Base-by-base conservation (phyloP, 495 filamentous ascomycete species). In the Hypoxylon lenormandii region DNA sequence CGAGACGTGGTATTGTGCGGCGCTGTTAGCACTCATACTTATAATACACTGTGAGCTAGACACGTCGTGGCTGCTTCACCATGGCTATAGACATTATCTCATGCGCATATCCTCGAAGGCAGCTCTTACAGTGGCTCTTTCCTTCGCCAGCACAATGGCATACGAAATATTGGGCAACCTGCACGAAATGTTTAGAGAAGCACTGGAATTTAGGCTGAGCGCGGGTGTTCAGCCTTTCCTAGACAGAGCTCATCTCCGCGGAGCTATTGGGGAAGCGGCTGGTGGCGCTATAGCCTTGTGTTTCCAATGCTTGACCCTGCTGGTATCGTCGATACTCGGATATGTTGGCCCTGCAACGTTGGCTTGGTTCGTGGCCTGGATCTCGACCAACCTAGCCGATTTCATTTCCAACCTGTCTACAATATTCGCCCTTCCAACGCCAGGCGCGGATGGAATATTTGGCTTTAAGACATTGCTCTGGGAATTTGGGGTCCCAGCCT, bases 121-220 rank as follows among this genome's bases (percentile, higher is more conserved):
- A 11, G n/a, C 59, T 18, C 55, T 72, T 16, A 65, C 66, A 5
- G 38, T 72, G 11, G 46, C 42, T 11, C 48, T 61, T 12, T 65
- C 72, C 12, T 30, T 75, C 23, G 7, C 54, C 2, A 75, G 70
- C 59, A 75, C 69, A 1, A 7, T 75, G 1, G 22, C 18, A 12
- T 72, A 70, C 38, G 72, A 75, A 22, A 45, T 75, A 1, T 0
- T 58, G 13, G 65, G 53, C 11, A 68, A 69, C 8, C 8, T 64
- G 5, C 22, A 60, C 23, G 48, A 57, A 12, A 4, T 33, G 0
- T 1, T 26, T 7, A 49, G 53, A 18, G 56, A 47, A 21, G 0
- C 12, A 6, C 38, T 42, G 1, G 15, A 16, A 16, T 42, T 42
- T 4, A 5, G 38, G 38, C 4, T 72, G 12, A 47, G 58, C 21